A percentile compares a stretch with the other conserved stretches of the same genome.
These are phyloP conservation scores for Termitomyces sp. DNA, from an alignment of 768 basidiomycete species.

Conservation along the genomic window DNA sequence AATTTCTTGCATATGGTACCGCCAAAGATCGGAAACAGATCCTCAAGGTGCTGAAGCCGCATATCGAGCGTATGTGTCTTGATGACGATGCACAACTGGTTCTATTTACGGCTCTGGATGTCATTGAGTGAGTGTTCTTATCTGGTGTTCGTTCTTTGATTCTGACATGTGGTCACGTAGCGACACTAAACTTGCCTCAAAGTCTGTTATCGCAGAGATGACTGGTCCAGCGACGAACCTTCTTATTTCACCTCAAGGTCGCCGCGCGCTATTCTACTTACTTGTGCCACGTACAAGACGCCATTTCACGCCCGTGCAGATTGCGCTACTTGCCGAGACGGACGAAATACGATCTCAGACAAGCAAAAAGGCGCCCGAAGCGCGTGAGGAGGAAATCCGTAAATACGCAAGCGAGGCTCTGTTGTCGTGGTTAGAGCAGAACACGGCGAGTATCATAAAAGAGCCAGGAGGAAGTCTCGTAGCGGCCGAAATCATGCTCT, in stretches of 20 bases:
- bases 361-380: constrained; percentile 74
- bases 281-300: constrained; percentile 78
- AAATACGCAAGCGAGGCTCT: constrained; percentile 72
- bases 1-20: constrained; percentile 77
- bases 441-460: constrained; percentile 56
- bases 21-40: constrained; percentile 96
- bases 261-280: constrained; percentile 79
- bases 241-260: constrained; percentile 64
- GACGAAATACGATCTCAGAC: constrained; percentile 66
- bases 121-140: constrained; percentile 68
- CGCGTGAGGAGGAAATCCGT: constrained; percentile 68
- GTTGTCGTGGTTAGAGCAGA: constrained; percentile 63
- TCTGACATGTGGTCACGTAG: constrained; percentile 33
- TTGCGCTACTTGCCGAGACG: constrained; percentile 67
- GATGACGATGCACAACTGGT: constrained; percentile 91
- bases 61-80: constrained; percentile 81
- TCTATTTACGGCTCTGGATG: constrained; percentile 85
- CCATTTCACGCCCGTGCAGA: constrained; percentile 85
- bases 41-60: constrained; percentile 84
- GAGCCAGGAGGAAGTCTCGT: constrained; percentile 82
- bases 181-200: constrained; percentile 87
- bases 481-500: constrained; percentile 79
- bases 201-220: constrained; percentile 74
- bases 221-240: constrained; percentile 54
- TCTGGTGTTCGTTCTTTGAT: neutral